Conservation (phyloP, 2,329 filamentous ascomycete species). For the Fusarium veterinarium region DNA sequence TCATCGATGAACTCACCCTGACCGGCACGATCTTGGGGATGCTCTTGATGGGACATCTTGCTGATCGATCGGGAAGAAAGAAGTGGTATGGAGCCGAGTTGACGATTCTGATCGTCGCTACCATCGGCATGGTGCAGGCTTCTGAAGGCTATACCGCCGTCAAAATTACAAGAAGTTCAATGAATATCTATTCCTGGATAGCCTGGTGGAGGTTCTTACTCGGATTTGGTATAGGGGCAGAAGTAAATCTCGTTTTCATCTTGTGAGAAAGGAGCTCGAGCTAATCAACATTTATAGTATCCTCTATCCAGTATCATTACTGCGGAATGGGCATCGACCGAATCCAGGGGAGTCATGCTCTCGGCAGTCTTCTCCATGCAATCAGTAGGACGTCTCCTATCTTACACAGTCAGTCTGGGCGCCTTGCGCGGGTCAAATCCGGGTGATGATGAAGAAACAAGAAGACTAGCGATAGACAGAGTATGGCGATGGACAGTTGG, state of each 20-base stretch:
- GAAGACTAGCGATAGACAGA: neutral
- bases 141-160: slow-evolving; percentile 7
- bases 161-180: neutral
- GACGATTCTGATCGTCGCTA: slow-evolving; percentile 11
- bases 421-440: neutral
- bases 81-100: slow-evolving; percentile 25
- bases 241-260: neutral
- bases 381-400: neutral
- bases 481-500: slow-evolving; percentile 12
- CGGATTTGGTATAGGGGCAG: slow-evolving; percentile 25
- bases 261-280: neutral
- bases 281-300: neutral
- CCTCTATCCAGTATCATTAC: slow-evolving; percentile 5
- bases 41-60: slow-evolving; percentile 20
- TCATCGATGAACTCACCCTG: slow-evolving; percentile 24
- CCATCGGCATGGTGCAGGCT: slow-evolving; percentile 24
- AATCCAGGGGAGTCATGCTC: slow-evolving; percentile 4
- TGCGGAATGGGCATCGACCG: slow-evolving; percentile 5
- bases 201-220: slow-evolving; percentile 21
- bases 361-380: slow-evolving; percentile 13
- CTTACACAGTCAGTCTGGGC: neutral
- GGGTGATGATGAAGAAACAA: neutral
- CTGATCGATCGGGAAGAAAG: slow-evolving; percentile 12
- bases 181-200: slow-evolving; percentile 29
- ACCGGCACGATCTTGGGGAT: slow-evolving; percentile 24